Base-by-base conservation (phyloP, 1,284 basidiomycete genomes). In the Naganishia sp. region DNA sequence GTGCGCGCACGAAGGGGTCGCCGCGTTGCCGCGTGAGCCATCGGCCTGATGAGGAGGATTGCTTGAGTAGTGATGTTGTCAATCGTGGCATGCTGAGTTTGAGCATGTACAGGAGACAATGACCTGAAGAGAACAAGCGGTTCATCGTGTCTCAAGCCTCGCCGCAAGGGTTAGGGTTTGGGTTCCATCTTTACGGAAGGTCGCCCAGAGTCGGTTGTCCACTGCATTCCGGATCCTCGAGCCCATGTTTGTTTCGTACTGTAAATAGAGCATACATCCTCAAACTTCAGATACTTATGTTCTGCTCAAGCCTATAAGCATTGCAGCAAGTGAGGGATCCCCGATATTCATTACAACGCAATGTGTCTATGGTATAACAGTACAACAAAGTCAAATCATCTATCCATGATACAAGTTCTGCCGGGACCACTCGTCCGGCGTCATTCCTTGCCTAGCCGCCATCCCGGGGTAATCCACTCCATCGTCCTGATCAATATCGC, bases 1-100 rank as follows among this genome's bases (percentile, higher is more conserved):
- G 68, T 2, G 59, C 68, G n/a, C 72, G 71, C 52, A 80, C 79
- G 68, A 75, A 80, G 0, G 78, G 78, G 55, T 80, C 79, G 2
- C 66, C 67, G 5, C 67, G 64, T 64, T 80, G 79, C 2, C 79
- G 71, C 0, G 75, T 68, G 3, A 79, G 74, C 79, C 79, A 80
- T n/a, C 77, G 72, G 16, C 65, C 70, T 0, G 78, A 79, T n/a
- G 78, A 78, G 5, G 72, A 67, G 0, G 72, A 69, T 25, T 65
- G 50, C 52, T 70, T 64, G 70, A 48, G 28, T 2, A 44, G 28
- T 6, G 28, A 23, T 2, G 13, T 3, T 3, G 52, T 64, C 11
- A 52, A 52, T 15, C 61, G 50, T 36, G 36, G 16, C 59, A 61
- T 61, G 48, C 5, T 23, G 18, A 2, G 11, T 15, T 21, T 18